Evolutionary conservation across 768 basidiomycete species (phyloP), one percentile per base, ranked within the genome.

Genomic region (Phaeolepiota aurea): DNA sequence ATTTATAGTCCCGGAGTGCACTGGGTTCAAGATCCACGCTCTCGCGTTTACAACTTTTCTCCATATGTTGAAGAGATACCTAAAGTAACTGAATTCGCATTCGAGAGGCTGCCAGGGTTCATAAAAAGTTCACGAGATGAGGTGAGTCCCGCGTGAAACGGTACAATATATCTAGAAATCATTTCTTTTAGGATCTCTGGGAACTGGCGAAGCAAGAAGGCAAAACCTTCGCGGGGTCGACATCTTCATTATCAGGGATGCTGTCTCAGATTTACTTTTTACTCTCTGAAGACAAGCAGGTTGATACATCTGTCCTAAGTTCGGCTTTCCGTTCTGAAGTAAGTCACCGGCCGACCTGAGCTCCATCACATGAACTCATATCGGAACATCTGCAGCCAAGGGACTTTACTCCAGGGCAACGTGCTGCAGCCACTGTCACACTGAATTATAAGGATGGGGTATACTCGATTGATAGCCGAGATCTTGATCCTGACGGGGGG

Each of bases 191-290:
- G 83, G 84, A 88, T 42, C 62, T 94, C 7, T 66, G 68, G 45
- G 50, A 53, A 7, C 61, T 94, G 11, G 83, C 86, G 1, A 66
- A 71, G 48, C 57, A 62, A 32, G 68, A 87, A 44, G 59, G 70
- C 0, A 72, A 74, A 32, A 65, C 52, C 19, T 96, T 87, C 55
- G 76, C 76, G 2, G 94, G 93, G 3, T 93, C 89, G 2, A 98
- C 93, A 0, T 94, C 91, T 5, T 91, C 89, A 1, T 59, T 96
- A 38, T 82, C 89, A 0, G 81, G 85, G 23, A 77, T 92, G 51
- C 68, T 96, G 32, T 71, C 77, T 32, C 91, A 97, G 36, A 77
- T 94, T 13, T 98, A 96, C 55, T 89, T 90, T 54, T 69, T 91
- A 13, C 66, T 96, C 3, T 91, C 88, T 16, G 75, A 74, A 14